These are phyloP conservation scores for Eleusine indica DNA, from an alignment of 176 grass and related monocot species.

Conservation along the genomic window DNA sequence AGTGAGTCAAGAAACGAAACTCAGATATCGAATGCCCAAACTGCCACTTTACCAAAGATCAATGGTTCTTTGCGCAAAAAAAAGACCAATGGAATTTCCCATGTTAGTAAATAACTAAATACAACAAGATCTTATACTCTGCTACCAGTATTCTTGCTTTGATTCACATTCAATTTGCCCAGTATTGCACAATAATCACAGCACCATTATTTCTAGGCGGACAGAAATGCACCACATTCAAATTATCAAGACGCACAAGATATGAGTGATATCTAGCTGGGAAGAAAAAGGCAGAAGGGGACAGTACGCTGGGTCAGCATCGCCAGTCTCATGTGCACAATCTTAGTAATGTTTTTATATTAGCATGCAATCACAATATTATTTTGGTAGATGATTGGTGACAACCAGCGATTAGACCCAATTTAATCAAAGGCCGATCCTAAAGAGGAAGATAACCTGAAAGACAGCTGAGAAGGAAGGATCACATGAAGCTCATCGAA, in stretches of 20 bases:
- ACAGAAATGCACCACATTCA: not conserved
- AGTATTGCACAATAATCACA: not conserved
- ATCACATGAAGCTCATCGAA: not conserved
- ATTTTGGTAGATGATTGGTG: not conserved
- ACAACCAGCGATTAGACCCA: not conserved
- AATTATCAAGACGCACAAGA: not conserved
- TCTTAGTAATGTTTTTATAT: not conserved
- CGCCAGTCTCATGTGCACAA: not conserved
- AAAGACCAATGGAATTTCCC: constrained; percentile 4
- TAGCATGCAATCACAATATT: not conserved
- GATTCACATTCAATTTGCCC: not conserved
- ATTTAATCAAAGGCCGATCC: not conserved
- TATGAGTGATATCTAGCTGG: not conserved
- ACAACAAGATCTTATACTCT: not conserved
- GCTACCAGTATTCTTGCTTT: not conserved
- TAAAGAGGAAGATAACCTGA: not conserved
- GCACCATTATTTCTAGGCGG: not conserved
- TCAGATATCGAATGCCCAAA: not conserved
- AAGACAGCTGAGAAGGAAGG: not conserved
- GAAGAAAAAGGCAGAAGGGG: not conserved
- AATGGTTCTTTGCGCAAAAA: too few relatives aligned
- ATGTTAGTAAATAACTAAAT: not conserved
- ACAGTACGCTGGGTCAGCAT: not conserved
- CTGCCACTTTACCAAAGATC: constrained; percentile 4
- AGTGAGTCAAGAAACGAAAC: constrained; percentile 18